Evolutionary conservation across 2,329 filamentous ascomycete genomes (phyloP).

Genomic region (Aspergillus amoenus): DNA sequence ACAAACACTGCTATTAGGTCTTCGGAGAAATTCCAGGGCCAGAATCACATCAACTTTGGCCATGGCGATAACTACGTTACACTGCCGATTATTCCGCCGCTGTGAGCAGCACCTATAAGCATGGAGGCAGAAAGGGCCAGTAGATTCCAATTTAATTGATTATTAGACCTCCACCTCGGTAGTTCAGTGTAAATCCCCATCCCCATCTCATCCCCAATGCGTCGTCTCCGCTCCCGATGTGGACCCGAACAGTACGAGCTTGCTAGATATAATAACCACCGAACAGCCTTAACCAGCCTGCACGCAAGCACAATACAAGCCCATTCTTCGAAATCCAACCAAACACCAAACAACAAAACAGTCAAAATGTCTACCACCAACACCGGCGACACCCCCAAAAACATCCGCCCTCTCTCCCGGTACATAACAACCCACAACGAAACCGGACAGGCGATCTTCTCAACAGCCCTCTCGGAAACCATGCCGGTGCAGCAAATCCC

Average conservation of each 20-base stretch:
- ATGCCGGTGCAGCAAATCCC: constrained; percentile 21
- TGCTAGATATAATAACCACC: background rate
- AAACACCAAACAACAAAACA: background rate
- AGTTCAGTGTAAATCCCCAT: background rate
- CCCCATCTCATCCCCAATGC: background rate
- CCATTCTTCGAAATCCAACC: background rate
- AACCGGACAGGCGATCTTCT: constrained; percentile 37
- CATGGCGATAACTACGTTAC: constrained; percentile 49
- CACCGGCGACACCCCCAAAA: background rate
- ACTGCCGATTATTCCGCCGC: constrained; percentile 47
- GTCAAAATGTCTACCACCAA: constrained; percentile 19
- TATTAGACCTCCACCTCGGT: background rate
- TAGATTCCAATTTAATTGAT: background rate
- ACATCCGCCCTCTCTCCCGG: constrained; percentile 33
- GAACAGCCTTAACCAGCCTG: background rate
- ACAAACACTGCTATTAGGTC: constrained; percentile 27
- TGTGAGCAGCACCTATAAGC: background rate
- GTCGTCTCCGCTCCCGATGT: constrained; percentile 16
- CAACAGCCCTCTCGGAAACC: constrained; percentile 22
- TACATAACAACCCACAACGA: constrained; percentile 36
- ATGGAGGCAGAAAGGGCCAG: background rate
- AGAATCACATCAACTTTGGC: constrained; percentile 52
- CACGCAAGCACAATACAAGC: background rate
- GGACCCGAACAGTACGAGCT: constrained; percentile 19
- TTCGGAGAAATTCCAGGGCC: constrained; percentile 45